Percentiles rank a stretch among this genome's conserved stretches.
phyloP scores from a whole-genome alignment of 371 early-diverging fungal species.

The Mucor lusitanicus region DNA sequence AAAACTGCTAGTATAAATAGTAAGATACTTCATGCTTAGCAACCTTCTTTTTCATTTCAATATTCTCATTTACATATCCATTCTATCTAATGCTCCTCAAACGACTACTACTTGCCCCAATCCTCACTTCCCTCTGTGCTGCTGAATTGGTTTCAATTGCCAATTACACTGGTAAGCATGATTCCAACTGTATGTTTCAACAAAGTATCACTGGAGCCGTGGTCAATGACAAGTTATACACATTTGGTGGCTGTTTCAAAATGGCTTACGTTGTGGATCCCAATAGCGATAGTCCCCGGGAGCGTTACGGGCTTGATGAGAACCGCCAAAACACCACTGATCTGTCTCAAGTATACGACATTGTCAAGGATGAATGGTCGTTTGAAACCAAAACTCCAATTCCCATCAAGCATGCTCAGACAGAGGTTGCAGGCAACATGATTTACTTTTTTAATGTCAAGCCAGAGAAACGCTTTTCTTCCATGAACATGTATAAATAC shows the following conservation, averaged over 20 bases:
- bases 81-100: neutral
- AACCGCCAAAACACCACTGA: neutral
- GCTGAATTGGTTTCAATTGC: neutral
- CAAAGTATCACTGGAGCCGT: neutral
- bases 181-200: neutral
- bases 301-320: no score
- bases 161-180: slow-evolving; percentile 1
- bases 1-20: neutral
- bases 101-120: neutral
- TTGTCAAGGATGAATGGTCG: neutral
- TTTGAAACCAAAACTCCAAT: neutral
- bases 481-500: neutral
- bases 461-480: neutral
- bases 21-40: neutral
- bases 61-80: neutral
- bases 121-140: neutral
- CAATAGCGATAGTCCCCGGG: neutral
- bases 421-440: neutral
- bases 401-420: neutral
- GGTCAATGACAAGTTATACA: neutral
- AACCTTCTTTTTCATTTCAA: neutral
- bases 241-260: neutral
- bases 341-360: neutral
- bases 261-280: neutral
- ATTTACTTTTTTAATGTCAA: neutral